Evolutionary conservation across 2,329 filamentous ascomycete species (phyloP).

Genomic region (Trichoderma sp.): DNA sequence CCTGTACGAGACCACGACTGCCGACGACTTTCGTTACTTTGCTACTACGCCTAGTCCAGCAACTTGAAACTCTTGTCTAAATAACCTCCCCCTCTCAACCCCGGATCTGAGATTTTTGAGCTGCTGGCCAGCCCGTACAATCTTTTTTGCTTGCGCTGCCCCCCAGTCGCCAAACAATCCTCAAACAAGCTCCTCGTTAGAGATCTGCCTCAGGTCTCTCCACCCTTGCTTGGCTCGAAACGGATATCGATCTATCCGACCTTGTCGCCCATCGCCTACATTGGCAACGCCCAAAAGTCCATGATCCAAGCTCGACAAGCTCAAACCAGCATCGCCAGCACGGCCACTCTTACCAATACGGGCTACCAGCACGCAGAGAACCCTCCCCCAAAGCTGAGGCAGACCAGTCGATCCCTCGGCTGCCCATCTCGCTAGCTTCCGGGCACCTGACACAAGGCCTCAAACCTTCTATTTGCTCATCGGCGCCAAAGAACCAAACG

Average conservation of each 20-base stretch:
- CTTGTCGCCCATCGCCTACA: not conserved
- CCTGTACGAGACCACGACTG: conserved; percentile 16
- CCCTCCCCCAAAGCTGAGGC: not conserved
- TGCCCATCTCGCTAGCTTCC: conserved; percentile 17
- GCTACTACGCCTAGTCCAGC: not conserved
- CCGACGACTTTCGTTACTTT: not conserved
- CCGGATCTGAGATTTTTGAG: not conserved
- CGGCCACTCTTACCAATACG: not conserved
- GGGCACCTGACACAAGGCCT: conserved; percentile 26
- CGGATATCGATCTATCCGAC: conserved; percentile 22
- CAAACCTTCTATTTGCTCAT: conserved; percentile 9
- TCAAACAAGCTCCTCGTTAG: conserved; percentile 19
- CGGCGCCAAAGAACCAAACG: conserved; percentile 21
- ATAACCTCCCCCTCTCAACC: not conserved
- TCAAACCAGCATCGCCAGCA: not conserved
- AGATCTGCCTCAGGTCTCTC: conserved; percentile 17
- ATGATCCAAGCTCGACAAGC: not conserved
- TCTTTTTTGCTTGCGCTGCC: not conserved
- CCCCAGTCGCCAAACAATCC: not conserved
- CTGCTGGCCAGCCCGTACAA: not conserved
- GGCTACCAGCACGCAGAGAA: conserved; percentile 16
- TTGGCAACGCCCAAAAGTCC: not conserved
- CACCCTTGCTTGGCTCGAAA: not conserved
- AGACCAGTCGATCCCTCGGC: not conserved
- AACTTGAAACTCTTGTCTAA: conserved; percentile 1